These are phyloP conservation scores for baker's yeast (Saccharomyces cerevisiae) DNA, from an alignment of 805 yeast genomes.

Conservation along the genomic window DNA sequence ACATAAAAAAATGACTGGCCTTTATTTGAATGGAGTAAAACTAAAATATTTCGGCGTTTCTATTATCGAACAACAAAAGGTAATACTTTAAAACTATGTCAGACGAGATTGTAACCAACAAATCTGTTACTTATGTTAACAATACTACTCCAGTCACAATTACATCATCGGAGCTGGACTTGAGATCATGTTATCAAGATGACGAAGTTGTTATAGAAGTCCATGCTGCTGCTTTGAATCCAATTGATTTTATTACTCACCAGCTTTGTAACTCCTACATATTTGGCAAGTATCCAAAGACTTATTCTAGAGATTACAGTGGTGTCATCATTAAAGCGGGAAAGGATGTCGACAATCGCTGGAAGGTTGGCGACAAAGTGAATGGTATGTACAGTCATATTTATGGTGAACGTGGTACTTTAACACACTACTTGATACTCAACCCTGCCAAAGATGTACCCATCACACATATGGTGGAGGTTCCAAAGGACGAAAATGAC, in stretches of 20 bases:
- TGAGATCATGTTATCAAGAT: conserved; percentile 17
- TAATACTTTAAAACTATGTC: neutral
- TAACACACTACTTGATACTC: conserved; percentile 39
- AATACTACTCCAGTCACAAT: conserved; percentile 14
- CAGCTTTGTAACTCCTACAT: conserved; percentile 7
- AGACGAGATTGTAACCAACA: conserved; percentile 11
- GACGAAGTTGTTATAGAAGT: conserved; percentile 24
- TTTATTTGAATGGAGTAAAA: no score
- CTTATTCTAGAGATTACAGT: conserved; percentile 24
- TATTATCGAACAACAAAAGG: neutral
- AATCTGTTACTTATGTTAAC: conserved; percentile 20
- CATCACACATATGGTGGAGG: conserved; percentile 27
- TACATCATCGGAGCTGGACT: conserved; percentile 15
- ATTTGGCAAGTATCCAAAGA: conserved; percentile 10
- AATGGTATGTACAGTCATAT: conserved; percentile 19
- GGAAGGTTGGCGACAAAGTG: conserved; percentile 24
- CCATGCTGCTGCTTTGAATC: conserved; percentile 28
- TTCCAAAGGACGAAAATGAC: conserved; percentile 2
- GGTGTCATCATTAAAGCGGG: conserved; percentile 26
- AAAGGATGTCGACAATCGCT: conserved; percentile 10
- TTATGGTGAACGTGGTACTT: conserved; percentile 33
- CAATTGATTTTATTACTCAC: conserved; percentile 21
- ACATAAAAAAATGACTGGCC: neutral
- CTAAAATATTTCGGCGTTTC: neutral
- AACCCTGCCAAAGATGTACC: conserved; percentile 28